These are phyloP conservation scores for Fusarium chaquense DNA, from an alignment of 2,329 filamentous ascomycete genomes.

Conservation along the genomic window DNA sequence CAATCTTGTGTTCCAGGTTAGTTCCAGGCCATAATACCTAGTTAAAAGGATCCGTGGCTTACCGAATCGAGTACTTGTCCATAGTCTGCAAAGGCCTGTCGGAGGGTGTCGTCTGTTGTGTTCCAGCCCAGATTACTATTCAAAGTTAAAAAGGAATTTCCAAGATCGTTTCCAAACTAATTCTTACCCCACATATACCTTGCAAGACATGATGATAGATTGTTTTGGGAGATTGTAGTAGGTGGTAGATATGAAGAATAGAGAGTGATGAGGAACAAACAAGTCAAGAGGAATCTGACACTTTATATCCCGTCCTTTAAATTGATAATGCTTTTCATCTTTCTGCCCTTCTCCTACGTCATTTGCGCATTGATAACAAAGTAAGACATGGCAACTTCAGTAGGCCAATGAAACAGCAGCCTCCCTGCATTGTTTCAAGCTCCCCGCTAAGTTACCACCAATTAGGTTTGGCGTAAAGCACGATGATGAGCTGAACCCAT, in stretches of 20 bases:
- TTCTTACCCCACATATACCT: background rate
- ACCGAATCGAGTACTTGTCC: background rate
- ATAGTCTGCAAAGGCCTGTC: background rate
- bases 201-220: background rate
- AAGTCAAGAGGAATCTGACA: no score
- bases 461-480: background rate
- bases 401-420: background rate
- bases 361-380: accelerated
- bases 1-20: background rate
- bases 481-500: background rate
- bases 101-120: background rate
- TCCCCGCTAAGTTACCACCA: background rate
- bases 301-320: background rate
- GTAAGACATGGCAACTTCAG: background rate
- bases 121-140: background rate
- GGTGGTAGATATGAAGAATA: background rate
- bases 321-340: no score
- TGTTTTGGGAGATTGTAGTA: background rate
- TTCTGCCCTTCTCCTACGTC: background rate
- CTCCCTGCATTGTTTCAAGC: accelerated
- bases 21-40: background rate
- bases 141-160: background rate
- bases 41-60: accelerated
- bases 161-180: accelerated
- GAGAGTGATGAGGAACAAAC: accelerated